Evolutionary conservation across 108 stramenopile genomes (phyloP), one percentile per base, ranked within the genome.

Genomic region (Nannochloropsis salina): DNA sequence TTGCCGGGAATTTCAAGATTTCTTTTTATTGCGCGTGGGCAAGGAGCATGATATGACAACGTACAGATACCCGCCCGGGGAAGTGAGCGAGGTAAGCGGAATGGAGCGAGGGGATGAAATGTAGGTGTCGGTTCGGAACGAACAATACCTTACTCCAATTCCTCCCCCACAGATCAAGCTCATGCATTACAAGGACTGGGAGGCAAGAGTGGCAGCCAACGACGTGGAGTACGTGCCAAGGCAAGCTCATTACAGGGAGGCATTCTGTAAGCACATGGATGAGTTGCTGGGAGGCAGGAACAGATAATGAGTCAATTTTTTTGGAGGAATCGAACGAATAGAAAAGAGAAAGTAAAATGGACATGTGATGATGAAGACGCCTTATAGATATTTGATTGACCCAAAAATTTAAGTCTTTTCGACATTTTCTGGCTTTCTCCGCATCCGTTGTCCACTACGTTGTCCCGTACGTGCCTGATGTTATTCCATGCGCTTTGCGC

Each of bases 11-110:
- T 74, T 74, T 74, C 61, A 74, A n/a, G 61, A 74, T 6, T 74
- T 74, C 61, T 74, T 74, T n/a, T n/a, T 74, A 6, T n/a, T 74
- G 6, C 15, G 61, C 4, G 61, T 74, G 20, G 61, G 61, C 20
- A 6, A 74, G 61, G n/a, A n/a, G 2, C 61, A 74, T 74, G 61
- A 74, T n/a, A n/a, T 74, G 61, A 6, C 5, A 2, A 74, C 1
- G 61, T 74, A 74, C n/a, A 74, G n/a, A n/a, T 74, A 74, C 61
- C 61, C 61, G 61, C 61, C 61, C 20, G 61, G 61, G 61, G 61
- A 74, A n/a, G 61, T 74, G 61, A 74, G 20, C n/a, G 61, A 74
- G 61, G 61, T 74, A 6, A 74, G 61, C 20, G 61, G 61, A n/a
- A 74, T 15, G 61, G 61, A 74, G 61, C 20, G 8, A 74, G 61